Base-by-base conservation (phyloP, 345 rosid genomes). In the Salix suchowensis region DNA sequence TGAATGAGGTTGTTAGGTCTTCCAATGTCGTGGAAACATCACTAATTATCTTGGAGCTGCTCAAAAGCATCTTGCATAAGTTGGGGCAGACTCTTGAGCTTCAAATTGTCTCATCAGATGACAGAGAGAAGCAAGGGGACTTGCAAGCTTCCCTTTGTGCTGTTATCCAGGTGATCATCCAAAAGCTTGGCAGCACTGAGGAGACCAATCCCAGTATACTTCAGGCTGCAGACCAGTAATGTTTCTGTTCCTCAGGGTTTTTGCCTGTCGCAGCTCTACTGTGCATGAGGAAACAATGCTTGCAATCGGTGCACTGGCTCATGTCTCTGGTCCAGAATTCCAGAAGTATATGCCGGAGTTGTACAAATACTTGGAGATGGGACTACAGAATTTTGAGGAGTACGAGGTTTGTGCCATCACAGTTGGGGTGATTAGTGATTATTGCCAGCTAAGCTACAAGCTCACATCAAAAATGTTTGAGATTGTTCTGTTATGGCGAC, bases 211-310 rank as follows among this genome's bases (percentile, higher is more conserved):
- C 88, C 39, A 70, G 88, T 58, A 74, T 96, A 68, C 82, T 85
- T 65, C 96, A 88, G 84, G 88, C 84, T 48, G 93, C 93, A 4
- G 96, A 96, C 88, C 88, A 81, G 92, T 96, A 73, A 96, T 96
- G 99, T 15, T 86, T 55, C 71, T 93, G 77, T 92, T 93, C 85
- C 93, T 96, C 19, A 87, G 84, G 80, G 97, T 93, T 66, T 88
- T 96, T 77, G 96, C 88, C 58, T 96, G 97, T 80, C 92, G 88
- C 76, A 93, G 94, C 84, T 91, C 99, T 76, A 93, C 94, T 9
- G 97, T 93, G 67, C 97, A 92, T n/a, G 97, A 96, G 87, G 99
- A 96, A 83, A 95, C 97, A 60, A 96, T 96, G 99, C 98, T 96
- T 37, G 99, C 99, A 39, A 91, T 96, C 7, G 99, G 99, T 75